A percentile compares a stretch with the other conserved stretches of the same genome.
Evolutionary conservation across 768 basidiomycete species (phyloP).

Genomic region (Tricholoma bakamatsutake): DNA sequence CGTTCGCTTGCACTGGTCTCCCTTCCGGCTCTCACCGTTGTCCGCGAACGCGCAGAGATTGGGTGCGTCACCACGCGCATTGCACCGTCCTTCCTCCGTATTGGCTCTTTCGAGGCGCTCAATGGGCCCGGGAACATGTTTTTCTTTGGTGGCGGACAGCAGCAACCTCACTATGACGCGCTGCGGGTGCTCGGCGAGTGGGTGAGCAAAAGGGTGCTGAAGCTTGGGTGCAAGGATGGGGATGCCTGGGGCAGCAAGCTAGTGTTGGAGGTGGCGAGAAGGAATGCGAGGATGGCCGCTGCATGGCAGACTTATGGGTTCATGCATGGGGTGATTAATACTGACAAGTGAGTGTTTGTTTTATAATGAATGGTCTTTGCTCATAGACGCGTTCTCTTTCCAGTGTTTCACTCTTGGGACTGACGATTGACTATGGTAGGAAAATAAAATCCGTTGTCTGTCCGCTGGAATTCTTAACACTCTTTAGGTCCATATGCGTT

Average conservation of each 20-base stretch:
- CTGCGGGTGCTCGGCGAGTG: conserved; percentile 73
- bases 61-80: conserved; percentile 75
- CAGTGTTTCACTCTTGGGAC: conserved; percentile 69
- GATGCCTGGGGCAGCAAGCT: conserved; percentile 67
- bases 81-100: conserved; percentile 86
- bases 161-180: conserved; percentile 67
- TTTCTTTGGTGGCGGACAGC: conserved; percentile 76
- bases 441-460: background rate
- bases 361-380: background rate
- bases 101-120: conserved; percentile 86
- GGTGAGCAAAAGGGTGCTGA: conserved; percentile 58
- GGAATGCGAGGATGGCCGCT: conserved; percentile 92
- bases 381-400: conserved; percentile 1
- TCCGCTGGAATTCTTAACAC: background rate
- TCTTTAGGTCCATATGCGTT: conserved; percentile 78
- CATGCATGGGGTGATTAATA: conserved; percentile 97
- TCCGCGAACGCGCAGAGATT: conserved; percentile 67
- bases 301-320: conserved; percentile 94
- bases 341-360: conserved; percentile 66
- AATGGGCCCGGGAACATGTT: conserved; percentile 61
- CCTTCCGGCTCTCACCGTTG: conserved; percentile 66
- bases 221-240: conserved; percentile 37
- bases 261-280: conserved; percentile 69
- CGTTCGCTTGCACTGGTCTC: conserved; percentile 78
- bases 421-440: conserved; percentile 74